phyloP scores from a whole-genome alignment of 805 yeast genomes.

The Grigorovia jiainica region DNA sequence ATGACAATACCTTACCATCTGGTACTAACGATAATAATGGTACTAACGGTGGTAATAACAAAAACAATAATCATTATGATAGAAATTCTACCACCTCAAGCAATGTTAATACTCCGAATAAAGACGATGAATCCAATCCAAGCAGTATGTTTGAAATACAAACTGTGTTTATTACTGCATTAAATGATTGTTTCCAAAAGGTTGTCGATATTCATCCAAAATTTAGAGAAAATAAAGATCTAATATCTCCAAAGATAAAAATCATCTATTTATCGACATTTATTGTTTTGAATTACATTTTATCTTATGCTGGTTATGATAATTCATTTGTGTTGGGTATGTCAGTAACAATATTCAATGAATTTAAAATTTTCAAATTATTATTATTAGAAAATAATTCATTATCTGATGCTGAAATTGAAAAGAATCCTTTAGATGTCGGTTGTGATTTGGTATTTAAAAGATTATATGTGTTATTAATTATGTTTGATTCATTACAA shows the following conservation, averaged over 20 bases:
- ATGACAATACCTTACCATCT: not conserved
- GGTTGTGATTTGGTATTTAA: slow-evolving; percentile 29
- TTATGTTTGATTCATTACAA: slow-evolving; percentile 43
- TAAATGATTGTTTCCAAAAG: slow-evolving; percentile 26
- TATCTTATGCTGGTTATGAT: slow-evolving; percentile 49
- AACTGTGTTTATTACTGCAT: slow-evolving; percentile 19
- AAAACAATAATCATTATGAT: slow-evolving; percentile 2
- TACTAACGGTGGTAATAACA: slow-evolving; percentile 1
- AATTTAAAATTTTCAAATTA: slow-evolving; percentile 41
- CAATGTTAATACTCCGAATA: slow-evolving; percentile 1
- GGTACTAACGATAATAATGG: no score
- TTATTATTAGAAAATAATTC: slow-evolving; percentile 11
- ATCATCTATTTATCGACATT: slow-evolving; percentile 32
- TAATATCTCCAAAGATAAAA: slow-evolving; percentile 24
- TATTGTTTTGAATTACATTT: slow-evolving; percentile 43
- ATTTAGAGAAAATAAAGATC: slow-evolving; percentile 20
- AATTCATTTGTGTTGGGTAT: slow-evolving; percentile 49
- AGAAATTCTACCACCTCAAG: not conserved
- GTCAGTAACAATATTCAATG: slow-evolving; percentile 47
- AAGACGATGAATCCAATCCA: not conserved
- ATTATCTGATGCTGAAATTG: slow-evolving; percentile 16
- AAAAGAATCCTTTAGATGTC: slow-evolving; percentile 6
- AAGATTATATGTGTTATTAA: slow-evolving; percentile 40
- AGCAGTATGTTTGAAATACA: slow-evolving; percentile 14
- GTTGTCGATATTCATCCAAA: slow-evolving; percentile 27